These are phyloP conservation scores for Teunomyces cretensis DNA, from an alignment of 805 yeast genomes.

Conservation along the genomic window DNA sequence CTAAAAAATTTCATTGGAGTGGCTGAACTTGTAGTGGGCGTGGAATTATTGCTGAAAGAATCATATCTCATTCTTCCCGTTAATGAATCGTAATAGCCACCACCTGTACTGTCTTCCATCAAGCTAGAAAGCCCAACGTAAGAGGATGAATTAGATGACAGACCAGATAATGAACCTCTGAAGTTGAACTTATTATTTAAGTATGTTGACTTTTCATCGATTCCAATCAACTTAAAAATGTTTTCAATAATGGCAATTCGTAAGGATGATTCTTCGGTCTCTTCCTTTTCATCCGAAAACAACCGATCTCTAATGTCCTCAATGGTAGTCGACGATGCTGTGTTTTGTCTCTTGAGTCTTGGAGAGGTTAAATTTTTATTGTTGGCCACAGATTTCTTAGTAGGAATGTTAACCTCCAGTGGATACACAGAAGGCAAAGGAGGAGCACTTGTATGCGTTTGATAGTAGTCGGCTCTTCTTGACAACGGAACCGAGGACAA, in stretches of 20 bases:
- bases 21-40: slow-evolving; percentile 11
- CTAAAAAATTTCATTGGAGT: slow-evolving; percentile 29
- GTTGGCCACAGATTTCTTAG: slow-evolving; percentile 2
- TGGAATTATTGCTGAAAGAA: slow-evolving; percentile 9
- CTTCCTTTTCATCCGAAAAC: slow-evolving; percentile 60
- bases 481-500: slow-evolving; percentile 77
- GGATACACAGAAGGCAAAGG: slow-evolving; percentile 5
- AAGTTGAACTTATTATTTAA: background rate
- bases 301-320: slow-evolving; percentile 27
- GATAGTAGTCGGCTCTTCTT: slow-evolving; percentile 34
- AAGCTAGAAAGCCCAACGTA: slow-evolving; percentile 26
- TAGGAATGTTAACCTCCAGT: slow-evolving; percentile 5
- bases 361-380: slow-evolving; percentile 2
- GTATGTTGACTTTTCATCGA: slow-evolving; percentile 29
- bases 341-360: background rate
- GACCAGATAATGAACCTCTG: slow-evolving; percentile 1
- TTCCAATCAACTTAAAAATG: slow-evolving; percentile 66
- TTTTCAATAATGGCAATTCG: slow-evolving; percentile 69
- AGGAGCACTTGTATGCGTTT: slow-evolving; percentile 12
- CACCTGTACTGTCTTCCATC: slow-evolving; percentile 12
- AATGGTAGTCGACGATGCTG: background rate
- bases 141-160: slow-evolving; percentile 29
- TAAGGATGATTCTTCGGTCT: slow-evolving; percentile 66
- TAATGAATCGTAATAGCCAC: slow-evolving; percentile 18
- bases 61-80: slow-evolving; percentile 14